These are phyloP conservation scores for Silene noctiflora DNA, from an alignment of 179 eudicot species.

Conservation along the genomic window DNA sequence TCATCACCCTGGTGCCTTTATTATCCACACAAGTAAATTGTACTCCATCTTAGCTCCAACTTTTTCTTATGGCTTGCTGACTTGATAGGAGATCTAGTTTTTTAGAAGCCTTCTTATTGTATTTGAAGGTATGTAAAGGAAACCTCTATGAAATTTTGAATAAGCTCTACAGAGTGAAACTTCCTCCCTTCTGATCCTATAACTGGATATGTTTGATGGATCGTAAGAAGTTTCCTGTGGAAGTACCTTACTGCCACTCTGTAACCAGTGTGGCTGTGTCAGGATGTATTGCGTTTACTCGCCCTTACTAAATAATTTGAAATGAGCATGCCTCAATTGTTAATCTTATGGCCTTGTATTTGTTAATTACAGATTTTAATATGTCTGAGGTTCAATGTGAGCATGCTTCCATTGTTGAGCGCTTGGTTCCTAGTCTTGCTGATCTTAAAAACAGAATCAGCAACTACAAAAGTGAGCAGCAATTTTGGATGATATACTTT, in stretches of 20 bases:
- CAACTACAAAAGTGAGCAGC: slow-evolving; percentile 25
- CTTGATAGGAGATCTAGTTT: no score
- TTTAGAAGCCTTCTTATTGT: not conserved
- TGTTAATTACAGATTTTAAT: slow-evolving; percentile 31
- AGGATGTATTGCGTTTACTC: not conserved
- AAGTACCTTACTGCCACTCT: not conserved
- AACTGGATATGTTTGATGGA: not conserved
- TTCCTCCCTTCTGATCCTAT: not conserved
- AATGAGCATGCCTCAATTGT: not conserved
- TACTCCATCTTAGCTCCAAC: no score
- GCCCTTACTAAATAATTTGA: not conserved
- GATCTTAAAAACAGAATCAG: slow-evolving; percentile 31
- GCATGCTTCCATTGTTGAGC: slow-evolving; percentile 41
- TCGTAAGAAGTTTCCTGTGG: not conserved
- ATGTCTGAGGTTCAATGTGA: slow-evolving; percentile 39
- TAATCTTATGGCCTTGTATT: not conserved
- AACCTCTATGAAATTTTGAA: not conserved
- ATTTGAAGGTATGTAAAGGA: not conserved
- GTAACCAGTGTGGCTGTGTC: not conserved
- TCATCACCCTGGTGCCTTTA: not conserved
- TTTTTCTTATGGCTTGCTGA: no score
- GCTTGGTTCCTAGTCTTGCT: slow-evolving; percentile 39
- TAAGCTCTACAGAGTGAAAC: not conserved
- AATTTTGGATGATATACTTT: slow-evolving; percentile 48
- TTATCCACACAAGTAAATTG: no score